These are phyloP conservation scores for Globisporangium perplexum DNA, from an alignment of 352 stramenopile genomes.

Conservation along the genomic window DNA sequence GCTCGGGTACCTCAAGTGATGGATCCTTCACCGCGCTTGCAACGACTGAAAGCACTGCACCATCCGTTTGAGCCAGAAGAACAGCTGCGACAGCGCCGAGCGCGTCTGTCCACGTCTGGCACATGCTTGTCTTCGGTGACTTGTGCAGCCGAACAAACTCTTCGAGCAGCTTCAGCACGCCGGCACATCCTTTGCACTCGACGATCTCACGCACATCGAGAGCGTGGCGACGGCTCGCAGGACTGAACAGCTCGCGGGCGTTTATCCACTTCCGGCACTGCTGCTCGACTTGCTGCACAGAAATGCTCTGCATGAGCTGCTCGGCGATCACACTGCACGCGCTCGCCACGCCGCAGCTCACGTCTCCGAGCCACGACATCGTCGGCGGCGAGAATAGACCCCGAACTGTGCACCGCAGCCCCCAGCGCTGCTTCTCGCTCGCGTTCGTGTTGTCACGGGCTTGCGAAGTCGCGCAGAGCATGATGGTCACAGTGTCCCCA, in stretches of 20 bases:
- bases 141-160: constrained; percentile 8
- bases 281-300: constrained; percentile 23
- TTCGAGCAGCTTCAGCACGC: constrained; percentile 11
- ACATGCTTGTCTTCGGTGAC: constrained; percentile 13
- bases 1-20: background rate
- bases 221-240: background rate
- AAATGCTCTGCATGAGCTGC: constrained; percentile 28
- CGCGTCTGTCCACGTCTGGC: constrained; percentile 11
- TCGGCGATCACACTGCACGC: constrained; percentile 30
- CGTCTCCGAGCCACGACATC: constrained; percentile 24
- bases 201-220: constrained; percentile 16
- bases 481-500: constrained; percentile 60
- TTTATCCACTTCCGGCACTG: constrained; percentile 23
- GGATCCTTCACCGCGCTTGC: background rate
- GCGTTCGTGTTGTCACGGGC: constrained; percentile 20
- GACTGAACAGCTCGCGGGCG: constrained; percentile 19
- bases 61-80: constrained; percentile 10
- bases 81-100: constrained; percentile 7
- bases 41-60: background rate
- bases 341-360: constrained; percentile 26
- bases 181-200: constrained; percentile 13
- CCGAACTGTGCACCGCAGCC: constrained; percentile 50
- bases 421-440: constrained; percentile 48
- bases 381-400: constrained; percentile 21
- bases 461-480: constrained; percentile 63